phyloP scores from a whole-genome alignment of 2,329 filamentous ascomycete genomes.

The Decorospora gaudefroyi region DNA sequence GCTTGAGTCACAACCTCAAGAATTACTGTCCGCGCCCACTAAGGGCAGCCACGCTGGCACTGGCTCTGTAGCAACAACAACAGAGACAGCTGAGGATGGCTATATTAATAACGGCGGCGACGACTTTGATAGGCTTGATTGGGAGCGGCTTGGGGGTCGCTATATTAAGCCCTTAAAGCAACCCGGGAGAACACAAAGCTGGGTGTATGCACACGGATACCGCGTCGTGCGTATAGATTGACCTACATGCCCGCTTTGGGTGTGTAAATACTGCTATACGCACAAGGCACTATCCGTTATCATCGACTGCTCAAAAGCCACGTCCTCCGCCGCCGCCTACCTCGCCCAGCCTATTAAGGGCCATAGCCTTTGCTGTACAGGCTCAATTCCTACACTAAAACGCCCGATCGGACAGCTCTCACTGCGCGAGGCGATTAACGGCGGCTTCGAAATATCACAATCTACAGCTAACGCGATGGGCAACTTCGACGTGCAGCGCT shows the following conservation, averaged over 20 bases:
- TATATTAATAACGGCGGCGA: too few species aligned
- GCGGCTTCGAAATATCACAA: background rate
- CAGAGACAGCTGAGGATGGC: too few species aligned
- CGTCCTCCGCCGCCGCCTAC: background rate
- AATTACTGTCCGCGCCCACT: too few species aligned
- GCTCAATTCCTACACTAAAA: background rate
- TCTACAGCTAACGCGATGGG: background rate
- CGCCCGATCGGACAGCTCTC: background rate
- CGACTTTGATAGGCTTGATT: too few species aligned
- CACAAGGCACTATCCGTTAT: background rate
- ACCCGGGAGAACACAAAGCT: too few species aligned
- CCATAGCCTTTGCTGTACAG: background rate
- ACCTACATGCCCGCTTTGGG: background rate
- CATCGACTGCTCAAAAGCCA: constrained; percentile 1
- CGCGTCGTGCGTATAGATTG: background rate
- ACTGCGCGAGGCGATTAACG: background rate
- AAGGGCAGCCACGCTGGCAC: too few species aligned
- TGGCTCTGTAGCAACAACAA: too few species aligned
- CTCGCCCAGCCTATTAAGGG: too few species aligned
- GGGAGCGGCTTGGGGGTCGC: too few species aligned
- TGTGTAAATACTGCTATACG: constrained; percentile 2
- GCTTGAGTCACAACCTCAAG: too few species aligned
- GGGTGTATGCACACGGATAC: background rate
- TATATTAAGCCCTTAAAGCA: too few species aligned
- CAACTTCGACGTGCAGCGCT: too few species aligned